A percentile compares a stretch with the other conserved stretches of the same genome.
phyloP scores from a whole-genome alignment of 164 flowering plant species.

The Stephania yunnanensis region DNA sequence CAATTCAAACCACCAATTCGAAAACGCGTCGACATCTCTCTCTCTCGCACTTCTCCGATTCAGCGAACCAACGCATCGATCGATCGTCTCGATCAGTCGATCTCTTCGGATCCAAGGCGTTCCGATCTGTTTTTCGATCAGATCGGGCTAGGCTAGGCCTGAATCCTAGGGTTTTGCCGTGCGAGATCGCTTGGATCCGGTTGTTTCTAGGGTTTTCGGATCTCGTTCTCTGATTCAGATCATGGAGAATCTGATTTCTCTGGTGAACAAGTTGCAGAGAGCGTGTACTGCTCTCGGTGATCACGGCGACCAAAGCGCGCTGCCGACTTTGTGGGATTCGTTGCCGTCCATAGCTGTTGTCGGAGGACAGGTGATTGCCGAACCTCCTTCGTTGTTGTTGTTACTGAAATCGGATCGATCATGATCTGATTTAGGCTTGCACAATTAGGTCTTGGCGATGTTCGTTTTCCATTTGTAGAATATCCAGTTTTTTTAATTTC shows the following conservation, averaged over 20 bases:
- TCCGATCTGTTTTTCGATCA: background rate
- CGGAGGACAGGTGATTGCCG: slow-evolving; percentile 79
- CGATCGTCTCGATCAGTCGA: background rate
- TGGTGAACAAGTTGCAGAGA: slow-evolving; percentile 82
- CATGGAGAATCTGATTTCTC: slow-evolving; percentile 76
- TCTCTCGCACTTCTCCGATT: no score
- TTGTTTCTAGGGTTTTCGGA: background rate
- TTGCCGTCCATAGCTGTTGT: slow-evolving; percentile 92
- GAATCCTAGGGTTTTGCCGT: background rate
- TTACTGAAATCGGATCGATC: background rate
- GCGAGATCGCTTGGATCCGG: background rate
- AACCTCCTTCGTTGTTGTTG: background rate
- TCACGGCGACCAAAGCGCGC: slow-evolving; percentile 69
- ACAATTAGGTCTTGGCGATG: background rate
- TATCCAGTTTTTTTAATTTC: background rate
- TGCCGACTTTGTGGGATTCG: slow-evolving; percentile 96
- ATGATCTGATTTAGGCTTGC: background rate
- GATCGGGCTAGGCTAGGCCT: background rate
- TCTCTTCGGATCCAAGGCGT: background rate
- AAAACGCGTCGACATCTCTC: no score
- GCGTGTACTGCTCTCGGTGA: slow-evolving; percentile 96
- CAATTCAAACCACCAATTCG: no score
- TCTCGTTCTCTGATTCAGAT: background rate
- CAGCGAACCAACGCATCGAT: background rate
- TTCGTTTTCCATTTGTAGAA: background rate